Percentiles rank a stretch among this genome's conserved stretches.
Evolutionary conservation across 202 grass and related monocot species (phyloP).

Genomic region (Cymbopogon flexuosus): DNA sequence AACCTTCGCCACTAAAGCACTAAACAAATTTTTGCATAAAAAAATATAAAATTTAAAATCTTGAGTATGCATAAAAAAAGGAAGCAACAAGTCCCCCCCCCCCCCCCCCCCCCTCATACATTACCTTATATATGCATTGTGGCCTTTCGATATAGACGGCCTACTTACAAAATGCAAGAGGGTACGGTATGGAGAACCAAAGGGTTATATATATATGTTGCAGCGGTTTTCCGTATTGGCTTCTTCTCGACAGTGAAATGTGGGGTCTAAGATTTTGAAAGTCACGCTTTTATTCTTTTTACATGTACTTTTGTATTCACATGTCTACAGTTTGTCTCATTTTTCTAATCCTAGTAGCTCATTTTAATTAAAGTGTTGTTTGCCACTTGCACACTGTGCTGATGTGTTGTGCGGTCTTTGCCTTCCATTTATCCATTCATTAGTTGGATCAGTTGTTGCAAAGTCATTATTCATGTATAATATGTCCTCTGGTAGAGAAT

Average conservation of each 20-base stretch:
- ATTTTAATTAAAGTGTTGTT: not conserved
- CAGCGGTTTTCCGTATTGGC: not conserved
- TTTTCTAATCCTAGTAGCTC: conserved; percentile 28
- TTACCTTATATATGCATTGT: not conserved
- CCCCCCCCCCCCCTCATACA: no score
- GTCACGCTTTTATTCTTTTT: not conserved
- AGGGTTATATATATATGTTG: not conserved
- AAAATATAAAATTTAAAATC: no score
- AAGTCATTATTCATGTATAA: not conserved
- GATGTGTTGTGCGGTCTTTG: not conserved
- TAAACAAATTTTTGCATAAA: no score
- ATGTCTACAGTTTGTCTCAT: conserved; percentile 1
- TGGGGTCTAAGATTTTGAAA: not conserved
- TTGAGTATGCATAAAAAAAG: no score
- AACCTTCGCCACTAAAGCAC: no score
- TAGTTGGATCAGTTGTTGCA: not conserved
- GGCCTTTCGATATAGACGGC: not conserved
- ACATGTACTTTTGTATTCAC: conserved; percentile 21
- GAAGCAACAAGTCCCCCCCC: no score
- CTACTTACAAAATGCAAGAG: not conserved
- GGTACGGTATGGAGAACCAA: not conserved
- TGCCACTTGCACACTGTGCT: conserved; percentile 19
- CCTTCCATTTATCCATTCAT: not conserved
- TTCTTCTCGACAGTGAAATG: not conserved
- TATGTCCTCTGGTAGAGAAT: not conserved